Conservation (phyloP, 1,284 basidiomycete species). For the Waitea zeae region DNA sequence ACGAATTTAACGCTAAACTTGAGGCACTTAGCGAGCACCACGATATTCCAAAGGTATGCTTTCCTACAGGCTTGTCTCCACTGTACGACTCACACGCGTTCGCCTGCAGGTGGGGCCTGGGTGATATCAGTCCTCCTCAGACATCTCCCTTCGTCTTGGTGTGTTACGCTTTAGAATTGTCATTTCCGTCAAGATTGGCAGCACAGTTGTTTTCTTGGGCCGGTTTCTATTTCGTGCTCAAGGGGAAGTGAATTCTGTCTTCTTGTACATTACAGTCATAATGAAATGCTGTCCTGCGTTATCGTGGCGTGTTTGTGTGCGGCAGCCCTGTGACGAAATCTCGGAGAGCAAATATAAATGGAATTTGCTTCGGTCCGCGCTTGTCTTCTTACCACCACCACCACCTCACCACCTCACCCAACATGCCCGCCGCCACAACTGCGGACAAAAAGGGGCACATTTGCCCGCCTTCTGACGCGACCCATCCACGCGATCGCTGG, state of each 20-base stretch:
- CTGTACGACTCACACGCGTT: slow-evolving; percentile 8
- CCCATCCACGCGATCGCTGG: slow-evolving; percentile 64
- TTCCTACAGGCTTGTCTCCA: slow-evolving; percentile 10
- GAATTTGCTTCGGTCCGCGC: background rate
- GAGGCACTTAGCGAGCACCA: slow-evolving; percentile 85
- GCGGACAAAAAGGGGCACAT: slow-evolving; percentile 44
- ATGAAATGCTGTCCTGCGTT: too few species aligned
- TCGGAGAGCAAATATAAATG: slow-evolving; percentile 2
- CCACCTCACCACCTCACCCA: too few species aligned
- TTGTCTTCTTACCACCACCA: slow-evolving; percentile 1
- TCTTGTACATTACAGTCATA: too few species aligned
- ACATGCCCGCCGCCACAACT: slow-evolving; percentile 8
- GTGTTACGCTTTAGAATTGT: background rate
- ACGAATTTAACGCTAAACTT: slow-evolving; percentile 80
- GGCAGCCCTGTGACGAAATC: too few species aligned
- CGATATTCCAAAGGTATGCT: slow-evolving; percentile 69
- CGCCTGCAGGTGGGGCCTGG: slow-evolving; percentile 60
- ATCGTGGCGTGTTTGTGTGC: too few species aligned
- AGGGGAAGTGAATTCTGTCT: too few species aligned
- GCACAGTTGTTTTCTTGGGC: too few species aligned
- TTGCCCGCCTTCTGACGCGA: slow-evolving; percentile 56
- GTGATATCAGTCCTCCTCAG: slow-evolving; percentile 23
- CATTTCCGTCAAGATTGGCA: background rate
- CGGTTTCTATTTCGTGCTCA: too few species aligned
- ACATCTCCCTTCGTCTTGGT: background rate